Evolutionary conservation across 805 yeast species (phyloP).

Genomic region (Metschnikowia corniflorae): DNA sequence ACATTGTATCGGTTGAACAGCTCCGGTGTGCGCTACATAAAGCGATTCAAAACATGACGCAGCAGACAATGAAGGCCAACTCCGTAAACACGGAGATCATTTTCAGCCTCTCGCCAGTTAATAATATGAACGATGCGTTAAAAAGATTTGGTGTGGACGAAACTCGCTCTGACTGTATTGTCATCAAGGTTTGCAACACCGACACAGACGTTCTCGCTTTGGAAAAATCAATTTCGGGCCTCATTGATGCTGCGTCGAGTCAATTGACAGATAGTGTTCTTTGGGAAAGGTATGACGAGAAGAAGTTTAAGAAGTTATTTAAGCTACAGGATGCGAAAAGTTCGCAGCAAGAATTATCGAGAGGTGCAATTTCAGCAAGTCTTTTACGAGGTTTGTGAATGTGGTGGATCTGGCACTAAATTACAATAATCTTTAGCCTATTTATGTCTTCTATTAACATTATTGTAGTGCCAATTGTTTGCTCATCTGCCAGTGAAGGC

Average conservation of each 20-base stretch:
- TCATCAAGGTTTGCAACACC: constrained; percentile 43
- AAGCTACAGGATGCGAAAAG: constrained; percentile 28
- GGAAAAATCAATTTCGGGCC: constrained; percentile 23
- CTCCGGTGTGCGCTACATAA: constrained; percentile 57
- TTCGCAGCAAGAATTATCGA: constrained; percentile 11
- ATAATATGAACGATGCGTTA: constrained; percentile 69
- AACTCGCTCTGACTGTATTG: constrained; percentile 43
- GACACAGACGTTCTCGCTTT: constrained; percentile 19
- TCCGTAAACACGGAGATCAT: constrained; percentile 70
- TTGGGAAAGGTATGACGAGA: constrained; percentile 20
- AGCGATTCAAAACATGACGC: constrained; percentile 49
- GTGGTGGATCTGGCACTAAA: too few relatives aligned
- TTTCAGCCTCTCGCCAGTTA: constrained; percentile 64
- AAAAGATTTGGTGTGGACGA: constrained; percentile 66
- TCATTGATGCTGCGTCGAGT: constrained; percentile 14
- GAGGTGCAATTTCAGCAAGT: constrained; percentile 16
- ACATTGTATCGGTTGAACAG: constrained; percentile 60
- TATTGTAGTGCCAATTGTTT: too few relatives aligned
- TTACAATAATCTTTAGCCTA: too few relatives aligned
- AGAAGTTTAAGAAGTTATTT: constrained; percentile 34
- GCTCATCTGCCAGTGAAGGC: constrained; percentile 14
- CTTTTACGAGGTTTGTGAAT: constrained; percentile 17
- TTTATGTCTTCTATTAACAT: too few relatives aligned
- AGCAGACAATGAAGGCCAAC: constrained; percentile 54
- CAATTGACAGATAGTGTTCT: constrained; percentile 26